These are phyloP conservation scores for Fomitopsis palustris DNA, from an alignment of 1,284 basidiomycete genomes.

Conservation along the genomic window DNA sequence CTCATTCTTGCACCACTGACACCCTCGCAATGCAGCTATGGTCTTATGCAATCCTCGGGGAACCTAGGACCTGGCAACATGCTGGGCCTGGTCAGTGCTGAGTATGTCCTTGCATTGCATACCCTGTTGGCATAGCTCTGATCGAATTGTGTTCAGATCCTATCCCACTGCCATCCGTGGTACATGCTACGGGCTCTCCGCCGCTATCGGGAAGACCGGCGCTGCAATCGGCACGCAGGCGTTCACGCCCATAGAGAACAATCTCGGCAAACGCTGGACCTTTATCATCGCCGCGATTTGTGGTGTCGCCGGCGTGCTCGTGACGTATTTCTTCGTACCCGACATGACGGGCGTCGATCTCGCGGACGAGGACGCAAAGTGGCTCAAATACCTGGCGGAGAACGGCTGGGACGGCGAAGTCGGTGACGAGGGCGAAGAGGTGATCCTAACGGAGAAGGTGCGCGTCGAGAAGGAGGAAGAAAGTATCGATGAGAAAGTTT, in stretches of 20 bases:
- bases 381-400: conserved; percentile 54
- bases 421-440: conserved; percentile 48
- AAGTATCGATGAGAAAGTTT: neutral
- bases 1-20: conserved; percentile 12
- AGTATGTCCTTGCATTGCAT: conserved; percentile 39
- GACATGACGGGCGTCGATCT: conserved; percentile 69
- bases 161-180: conserved; percentile 52
- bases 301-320: conserved; percentile 56
- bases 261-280: conserved; percentile 67
- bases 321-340: conserved; percentile 69
- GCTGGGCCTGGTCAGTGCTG: conserved; percentile 64
- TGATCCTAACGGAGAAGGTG: neutral
- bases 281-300: conserved; percentile 73
- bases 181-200: conserved; percentile 52
- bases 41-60: conserved; percentile 65
- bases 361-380: conserved; percentile 60
- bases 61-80: conserved; percentile 77
- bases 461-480: neutral
- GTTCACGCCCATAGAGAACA: conserved; percentile 71
- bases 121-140: conserved; percentile 8
- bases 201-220: conserved; percentile 73
- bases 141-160: conserved; percentile 34
- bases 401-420: conserved; percentile 68
- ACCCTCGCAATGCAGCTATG: conserved; percentile 42
- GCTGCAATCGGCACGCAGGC: conserved; percentile 76